Conservation (phyloP, 768 basidiomycete species). For the Kondoa subrosea region DNA sequence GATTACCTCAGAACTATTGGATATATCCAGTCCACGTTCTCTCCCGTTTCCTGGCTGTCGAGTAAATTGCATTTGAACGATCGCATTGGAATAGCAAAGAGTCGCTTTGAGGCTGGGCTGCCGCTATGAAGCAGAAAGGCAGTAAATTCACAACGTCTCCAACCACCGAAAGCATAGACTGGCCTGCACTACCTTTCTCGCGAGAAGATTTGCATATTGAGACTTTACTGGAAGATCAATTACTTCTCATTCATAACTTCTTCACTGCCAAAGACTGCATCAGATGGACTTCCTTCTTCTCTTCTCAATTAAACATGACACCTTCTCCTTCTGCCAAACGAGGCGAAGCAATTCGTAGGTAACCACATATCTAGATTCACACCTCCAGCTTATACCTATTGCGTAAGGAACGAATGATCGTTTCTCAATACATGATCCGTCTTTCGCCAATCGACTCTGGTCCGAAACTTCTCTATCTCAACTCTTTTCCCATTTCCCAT, state of each 20-base stretch:
- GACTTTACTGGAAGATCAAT: not conserved
- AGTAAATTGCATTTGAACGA: too few relatives aligned
- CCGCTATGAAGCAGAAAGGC: too few relatives aligned
- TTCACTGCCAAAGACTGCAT: constrained; percentile 15
- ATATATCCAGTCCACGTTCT: too few relatives aligned
- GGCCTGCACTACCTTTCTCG: not conserved
- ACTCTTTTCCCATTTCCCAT: not conserved
- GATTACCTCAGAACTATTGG: too few relatives aligned
- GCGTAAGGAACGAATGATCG: constrained; percentile 51
- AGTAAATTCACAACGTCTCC: too few relatives aligned
- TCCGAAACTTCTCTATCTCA: constrained; percentile 13
- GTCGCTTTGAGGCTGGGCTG: too few relatives aligned
- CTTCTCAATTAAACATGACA: constrained; percentile 4
- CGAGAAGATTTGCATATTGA: not conserved
- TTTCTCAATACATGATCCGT: constrained; percentile 43
- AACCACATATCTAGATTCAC: too few relatives aligned
- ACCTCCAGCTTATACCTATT: too few relatives aligned
- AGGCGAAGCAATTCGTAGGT: constrained; percentile 55
- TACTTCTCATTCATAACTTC: constrained; percentile 7
- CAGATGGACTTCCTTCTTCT: constrained; percentile 9
- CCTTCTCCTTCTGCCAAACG: constrained; percentile 54
- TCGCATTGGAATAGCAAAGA: too few relatives aligned
- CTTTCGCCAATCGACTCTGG: constrained; percentile 44
- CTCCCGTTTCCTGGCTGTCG: too few relatives aligned
- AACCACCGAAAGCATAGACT: not conserved